Percentiles rank a stretch among this genome's conserved stretches.
Evolutionary conservation across 768 basidiomycete species (phyloP).

Genomic region (Pisolithus microcarpus): DNA sequence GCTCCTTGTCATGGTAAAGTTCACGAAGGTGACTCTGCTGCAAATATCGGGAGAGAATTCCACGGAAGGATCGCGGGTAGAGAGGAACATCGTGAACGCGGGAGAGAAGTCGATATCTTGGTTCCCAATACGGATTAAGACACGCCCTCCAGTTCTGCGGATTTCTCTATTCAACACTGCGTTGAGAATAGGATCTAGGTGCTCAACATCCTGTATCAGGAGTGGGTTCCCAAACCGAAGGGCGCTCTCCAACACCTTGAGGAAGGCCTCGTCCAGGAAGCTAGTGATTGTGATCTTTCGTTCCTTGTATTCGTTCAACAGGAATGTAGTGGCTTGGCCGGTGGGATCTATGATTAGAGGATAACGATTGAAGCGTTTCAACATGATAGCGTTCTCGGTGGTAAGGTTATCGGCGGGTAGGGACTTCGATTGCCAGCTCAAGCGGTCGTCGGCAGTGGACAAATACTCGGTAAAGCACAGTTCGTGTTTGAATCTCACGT

Average conservation of each 20-base stretch:
- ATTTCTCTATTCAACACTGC: constrained; percentile 97
- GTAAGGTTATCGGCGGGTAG: constrained; percentile 95
- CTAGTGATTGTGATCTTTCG: constrained; percentile 97
- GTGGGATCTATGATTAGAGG: constrained; percentile 98
- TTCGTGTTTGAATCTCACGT: constrained; percentile 86
- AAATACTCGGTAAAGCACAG: constrained; percentile 92
- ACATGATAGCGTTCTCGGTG: constrained; percentile 99
- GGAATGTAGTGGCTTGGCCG: constrained; percentile 91
- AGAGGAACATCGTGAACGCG: constrained; percentile 99
- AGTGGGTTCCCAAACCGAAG: constrained; percentile 97
- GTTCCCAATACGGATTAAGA: constrained; percentile 90
- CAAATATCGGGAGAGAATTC: constrained; percentile 99
- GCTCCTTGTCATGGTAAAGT: constrained; percentile 97
- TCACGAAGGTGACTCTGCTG: constrained; percentile 92
- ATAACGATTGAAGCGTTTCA: constrained; percentile 95
- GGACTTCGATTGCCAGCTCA: constrained; percentile 92
- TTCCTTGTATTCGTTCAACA: constrained; percentile 90
- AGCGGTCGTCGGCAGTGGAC: constrained; percentile 92
- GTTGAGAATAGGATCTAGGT: constrained; percentile 95
- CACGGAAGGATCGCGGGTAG: constrained; percentile 93
- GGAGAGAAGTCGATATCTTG: constrained; percentile 99
- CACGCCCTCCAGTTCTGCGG: constrained; percentile 91
- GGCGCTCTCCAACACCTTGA: constrained; percentile 98
- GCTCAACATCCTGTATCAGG: constrained; percentile 96
- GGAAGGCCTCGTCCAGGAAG: constrained; percentile 97